These are phyloP conservation scores for Fusarium sp. DNA, from an alignment of 2,329 filamentous ascomycete genomes.

Conservation along the genomic window DNA sequence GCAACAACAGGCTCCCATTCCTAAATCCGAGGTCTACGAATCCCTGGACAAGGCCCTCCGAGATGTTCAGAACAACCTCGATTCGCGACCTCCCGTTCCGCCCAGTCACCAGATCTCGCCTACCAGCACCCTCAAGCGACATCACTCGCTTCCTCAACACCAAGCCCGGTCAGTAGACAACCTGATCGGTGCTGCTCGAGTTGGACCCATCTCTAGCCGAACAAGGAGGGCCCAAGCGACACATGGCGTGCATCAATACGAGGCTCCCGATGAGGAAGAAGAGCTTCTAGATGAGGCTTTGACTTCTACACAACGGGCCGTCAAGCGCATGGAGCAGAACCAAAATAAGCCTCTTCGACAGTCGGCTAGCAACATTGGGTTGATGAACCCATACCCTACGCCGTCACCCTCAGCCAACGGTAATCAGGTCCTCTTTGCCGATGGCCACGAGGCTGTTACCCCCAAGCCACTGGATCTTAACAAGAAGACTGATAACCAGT, in stretches of 20 bases:
- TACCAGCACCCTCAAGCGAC: conserved; percentile 66
- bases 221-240: conserved; percentile 79
- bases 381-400: conserved; percentile 70
- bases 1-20: conserved; percentile 57
- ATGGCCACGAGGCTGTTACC: conserved; percentile 67
- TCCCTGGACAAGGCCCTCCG: conserved; percentile 67
- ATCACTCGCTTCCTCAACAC: conserved; percentile 71
- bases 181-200: conserved; percentile 63
- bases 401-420: conserved; percentile 84
- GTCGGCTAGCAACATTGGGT: conserved; percentile 69
- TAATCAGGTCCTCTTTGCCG: conserved; percentile 78
- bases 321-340: conserved; percentile 72
- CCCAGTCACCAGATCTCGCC: conserved; percentile 61
- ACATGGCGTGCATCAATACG: conserved; percentile 84
- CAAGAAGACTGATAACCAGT: conserved; percentile 62
- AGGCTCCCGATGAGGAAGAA: conserved; percentile 95
- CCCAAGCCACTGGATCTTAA: conserved; percentile 77
- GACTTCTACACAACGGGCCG: conserved; percentile 77
- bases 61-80: conserved; percentile 61
- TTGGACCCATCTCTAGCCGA: conserved; percentile 76
- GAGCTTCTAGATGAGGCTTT: conserved; percentile 92
- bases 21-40: conserved; percentile 67
- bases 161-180: conserved; percentile 72
- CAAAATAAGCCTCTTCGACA: conserved; percentile 60
- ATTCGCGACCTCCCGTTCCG: conserved; percentile 60